Conservation (phyloP, 768 basidiomycete species). For the Coprinopsis marcescibilis region DNA sequence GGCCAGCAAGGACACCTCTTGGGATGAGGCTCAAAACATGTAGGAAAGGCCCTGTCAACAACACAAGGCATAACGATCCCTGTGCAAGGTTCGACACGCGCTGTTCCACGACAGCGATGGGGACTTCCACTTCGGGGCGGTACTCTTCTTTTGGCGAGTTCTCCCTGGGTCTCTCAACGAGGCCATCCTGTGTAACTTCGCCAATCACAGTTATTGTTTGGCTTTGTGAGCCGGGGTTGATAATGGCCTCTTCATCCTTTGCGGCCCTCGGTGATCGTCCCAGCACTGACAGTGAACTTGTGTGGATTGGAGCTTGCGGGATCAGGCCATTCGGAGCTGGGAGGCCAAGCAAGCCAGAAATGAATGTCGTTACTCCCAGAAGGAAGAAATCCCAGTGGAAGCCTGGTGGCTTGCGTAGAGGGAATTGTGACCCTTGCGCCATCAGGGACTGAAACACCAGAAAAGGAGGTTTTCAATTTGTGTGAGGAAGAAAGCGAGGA, state of each 20-base stretch:
- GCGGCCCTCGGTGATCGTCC: constrained; percentile 35
- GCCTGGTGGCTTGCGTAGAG: constrained; percentile 84
- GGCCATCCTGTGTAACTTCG: constrained; percentile 9
- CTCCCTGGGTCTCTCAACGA: constrained; percentile 15
- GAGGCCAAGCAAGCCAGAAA: constrained; percentile 79
- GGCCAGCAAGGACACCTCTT: constrained; percentile 74
- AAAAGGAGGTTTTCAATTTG: constrained; percentile 4
- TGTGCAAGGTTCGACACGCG: constrained; percentile 88
- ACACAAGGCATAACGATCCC: constrained; percentile 70
- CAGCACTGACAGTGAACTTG: constrained; percentile 72
- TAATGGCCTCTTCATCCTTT: constrained; percentile 23
- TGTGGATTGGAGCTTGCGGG: constrained; percentile 91
- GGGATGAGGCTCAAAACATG: constrained; percentile 78
- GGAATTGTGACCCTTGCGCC: constrained; percentile 86
- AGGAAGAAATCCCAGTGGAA: constrained; percentile 90
- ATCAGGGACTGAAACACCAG: constrained; percentile 65
- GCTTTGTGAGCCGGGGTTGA: constrained; percentile 9
- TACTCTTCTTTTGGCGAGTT: too few species aligned
- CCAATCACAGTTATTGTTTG: constrained; percentile 12
- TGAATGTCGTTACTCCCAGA: constrained; percentile 84
- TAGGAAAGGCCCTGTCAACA: constrained; percentile 78
- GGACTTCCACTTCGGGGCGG: too few species aligned
- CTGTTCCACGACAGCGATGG: constrained; percentile 82
- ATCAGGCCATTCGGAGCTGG: constrained; percentile 86
- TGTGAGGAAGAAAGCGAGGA: constrained; percentile 7